These are phyloP conservation scores for Podospora comata DNA, from an alignment of 495 filamentous ascomycete genomes.

Conservation along the genomic window DNA sequence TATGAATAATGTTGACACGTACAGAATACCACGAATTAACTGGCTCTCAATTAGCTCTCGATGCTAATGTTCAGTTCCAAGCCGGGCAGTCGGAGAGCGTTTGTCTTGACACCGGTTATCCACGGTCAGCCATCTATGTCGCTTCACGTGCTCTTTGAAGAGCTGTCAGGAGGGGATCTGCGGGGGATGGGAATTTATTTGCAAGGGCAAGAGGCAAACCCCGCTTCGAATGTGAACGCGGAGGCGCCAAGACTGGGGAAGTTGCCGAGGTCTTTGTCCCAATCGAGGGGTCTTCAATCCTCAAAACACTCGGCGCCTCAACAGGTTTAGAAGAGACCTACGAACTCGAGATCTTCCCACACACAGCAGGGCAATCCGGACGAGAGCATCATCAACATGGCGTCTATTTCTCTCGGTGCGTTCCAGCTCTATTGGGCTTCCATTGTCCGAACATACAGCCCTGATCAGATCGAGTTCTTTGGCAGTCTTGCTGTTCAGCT, in stretches of 20 bases:
- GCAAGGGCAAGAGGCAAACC: neutral
- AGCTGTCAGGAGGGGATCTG: neutral
- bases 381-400: neutral
- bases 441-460: conserved; percentile 20
- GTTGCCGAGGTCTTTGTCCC: neutral
- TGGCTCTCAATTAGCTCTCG: no score
- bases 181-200: neutral
- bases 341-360: neutral
- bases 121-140: neutral
- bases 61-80: no score
- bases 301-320: neutral
- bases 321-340: neutral
- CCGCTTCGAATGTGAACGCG: neutral
- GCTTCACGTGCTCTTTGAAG: neutral
- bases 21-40: no score
- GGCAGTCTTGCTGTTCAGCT: conserved; percentile 47
- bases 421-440: conserved; percentile 18
- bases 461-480: conserved; percentile 37
- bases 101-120: neutral
- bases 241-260: neutral
- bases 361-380: neutral
- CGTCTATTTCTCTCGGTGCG: neutral
- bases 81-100: no score
- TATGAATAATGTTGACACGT: neutral
- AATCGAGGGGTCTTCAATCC: neutral